These are phyloP conservation scores for Acarospora socialis DNA, from an alignment of 2,329 filamentous ascomycete genomes.

Conservation along the genomic window DNA sequence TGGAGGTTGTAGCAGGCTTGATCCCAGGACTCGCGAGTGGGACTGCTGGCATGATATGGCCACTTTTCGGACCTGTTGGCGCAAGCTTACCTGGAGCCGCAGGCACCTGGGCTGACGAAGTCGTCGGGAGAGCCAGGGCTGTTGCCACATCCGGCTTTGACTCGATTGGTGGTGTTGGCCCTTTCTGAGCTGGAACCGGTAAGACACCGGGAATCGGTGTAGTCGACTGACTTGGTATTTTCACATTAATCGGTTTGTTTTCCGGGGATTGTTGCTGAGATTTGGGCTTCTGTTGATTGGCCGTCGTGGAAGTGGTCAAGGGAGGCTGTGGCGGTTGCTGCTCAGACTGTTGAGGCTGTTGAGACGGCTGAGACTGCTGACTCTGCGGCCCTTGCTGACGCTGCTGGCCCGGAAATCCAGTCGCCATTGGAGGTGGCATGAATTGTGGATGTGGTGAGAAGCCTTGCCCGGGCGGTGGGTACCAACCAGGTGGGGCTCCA, in stretches of 20 bases:
- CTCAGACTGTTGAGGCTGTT: no score
- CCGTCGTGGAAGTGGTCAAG: not conserved
- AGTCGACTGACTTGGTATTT: slow-evolving; percentile 10
- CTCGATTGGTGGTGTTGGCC: slow-evolving; percentile 15
- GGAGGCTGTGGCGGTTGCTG: no score
- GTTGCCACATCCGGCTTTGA: slow-evolving; percentile 16
- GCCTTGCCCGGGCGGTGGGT: slow-evolving; percentile 57
- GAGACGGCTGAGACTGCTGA: no score
- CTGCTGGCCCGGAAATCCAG: slow-evolving; percentile 39
- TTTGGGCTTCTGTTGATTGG: slow-evolving; percentile 15
- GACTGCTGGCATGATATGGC: slow-evolving; percentile 31
- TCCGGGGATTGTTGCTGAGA: slow-evolving; percentile 20
- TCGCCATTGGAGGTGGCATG: slow-evolving; percentile 45
- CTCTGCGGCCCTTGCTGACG: slow-evolving; percentile 20
- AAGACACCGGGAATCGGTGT: slow-evolving; percentile 16
- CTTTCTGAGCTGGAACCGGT: slow-evolving; percentile 12
- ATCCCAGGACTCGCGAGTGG: slow-evolving; percentile 26
- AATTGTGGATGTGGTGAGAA: slow-evolving; percentile 56
- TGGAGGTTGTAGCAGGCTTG: slow-evolving; percentile 21
- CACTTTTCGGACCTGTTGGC: slow-evolving; percentile 23
- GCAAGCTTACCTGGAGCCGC: slow-evolving; percentile 15
- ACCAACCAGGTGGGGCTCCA: slow-evolving; percentile 64
- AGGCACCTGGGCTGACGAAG: slow-evolving; percentile 14
- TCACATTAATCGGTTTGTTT: slow-evolving; percentile 15
- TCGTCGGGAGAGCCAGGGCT: slow-evolving; percentile 16